Percentiles rank a stretch among this genome's conserved stretches.
These are phyloP conservation scores for Didymellaceae sp. DNA, from an alignment of 2,329 filamentous ascomycete genomes.

Conservation along the genomic window DNA sequence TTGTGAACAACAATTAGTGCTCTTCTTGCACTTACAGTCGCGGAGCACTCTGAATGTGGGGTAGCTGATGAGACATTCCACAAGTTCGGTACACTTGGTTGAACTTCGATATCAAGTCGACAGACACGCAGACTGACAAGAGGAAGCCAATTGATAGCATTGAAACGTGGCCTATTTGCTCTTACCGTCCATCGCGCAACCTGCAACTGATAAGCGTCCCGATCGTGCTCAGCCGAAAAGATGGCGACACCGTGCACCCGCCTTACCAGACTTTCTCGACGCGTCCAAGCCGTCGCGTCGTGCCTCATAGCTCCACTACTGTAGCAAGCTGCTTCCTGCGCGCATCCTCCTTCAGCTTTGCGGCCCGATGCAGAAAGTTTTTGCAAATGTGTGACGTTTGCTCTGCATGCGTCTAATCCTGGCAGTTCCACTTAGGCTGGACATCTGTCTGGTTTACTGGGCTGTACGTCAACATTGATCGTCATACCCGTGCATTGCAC, in stretches of 20 bases:
- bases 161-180: neutral
- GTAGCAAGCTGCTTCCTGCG: constrained; percentile 30
- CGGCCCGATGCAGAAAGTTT: constrained; percentile 19
- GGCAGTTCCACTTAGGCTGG: constrained; percentile 7
- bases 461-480: neutral
- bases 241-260: constrained; percentile 30
- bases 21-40: neutral
- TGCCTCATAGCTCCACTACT: constrained; percentile 31
- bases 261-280: constrained; percentile 38
- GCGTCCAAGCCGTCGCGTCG: constrained; percentile 41
- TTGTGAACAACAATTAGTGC: neutral
- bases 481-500: neutral
- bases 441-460: constrained; percentile 3
- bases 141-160: no score
- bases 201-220: neutral
- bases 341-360: constrained; percentile 13
- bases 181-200: neutral
- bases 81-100: no score
- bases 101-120: no score
- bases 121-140: no score
- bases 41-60: constrained; percentile 8
- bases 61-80: constrained; percentile 3
- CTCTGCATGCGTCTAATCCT: constrained; percentile 16
- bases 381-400: constrained; percentile 25
- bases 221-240: constrained; percentile 4